These are phyloP conservation scores for Bremia lactucae DNA, from an alignment of 352 stramenopile species.

Conservation along the genomic window DNA sequence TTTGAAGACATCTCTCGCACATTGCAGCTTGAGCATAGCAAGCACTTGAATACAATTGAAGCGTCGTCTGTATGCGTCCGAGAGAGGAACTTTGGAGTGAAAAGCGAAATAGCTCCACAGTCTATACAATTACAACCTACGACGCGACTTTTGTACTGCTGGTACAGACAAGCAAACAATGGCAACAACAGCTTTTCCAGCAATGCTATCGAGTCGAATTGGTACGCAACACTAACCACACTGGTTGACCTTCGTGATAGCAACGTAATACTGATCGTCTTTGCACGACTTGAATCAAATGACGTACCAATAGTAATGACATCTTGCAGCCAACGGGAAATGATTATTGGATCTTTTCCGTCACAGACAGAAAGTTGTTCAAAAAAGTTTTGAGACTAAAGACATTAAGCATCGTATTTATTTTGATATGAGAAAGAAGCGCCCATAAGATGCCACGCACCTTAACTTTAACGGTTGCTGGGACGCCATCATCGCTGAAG, in stretches of 20 bases:
- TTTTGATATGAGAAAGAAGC: background rate
- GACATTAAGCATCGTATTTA: background rate
- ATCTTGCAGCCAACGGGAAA: slow-evolving; percentile 37
- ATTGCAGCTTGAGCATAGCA: slow-evolving; percentile 63
- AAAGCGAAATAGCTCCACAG: slow-evolving; percentile 48
- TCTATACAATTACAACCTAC: slow-evolving; percentile 42
- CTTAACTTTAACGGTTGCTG: slow-evolving; percentile 50
- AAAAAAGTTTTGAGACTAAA: slow-evolving; percentile 41
- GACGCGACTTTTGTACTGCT: slow-evolving; percentile 25
- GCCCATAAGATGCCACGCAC: slow-evolving; percentile 12
- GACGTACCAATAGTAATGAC: slow-evolving; percentile 44
- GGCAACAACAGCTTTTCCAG: slow-evolving; percentile 31
- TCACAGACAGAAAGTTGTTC: slow-evolving; percentile 29
- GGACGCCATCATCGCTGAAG: slow-evolving; percentile 55
- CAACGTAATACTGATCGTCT: slow-evolving; percentile 49
- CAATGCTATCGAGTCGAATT: slow-evolving; percentile 29
- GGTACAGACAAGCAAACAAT: slow-evolving; percentile 37
- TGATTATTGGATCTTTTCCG: slow-evolving; percentile 23
- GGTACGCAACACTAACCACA: slow-evolving; percentile 39
- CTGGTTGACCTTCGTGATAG: slow-evolving; percentile 14
- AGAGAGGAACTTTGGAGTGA: slow-evolving; percentile 32
- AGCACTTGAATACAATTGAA: slow-evolving; percentile 44
- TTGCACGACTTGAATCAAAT: slow-evolving; percentile 36
- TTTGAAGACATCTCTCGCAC: slow-evolving; percentile 55
- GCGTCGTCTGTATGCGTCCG: slow-evolving; percentile 12